These are phyloP conservation scores for Alternaria incomplexa DNA, from an alignment of 2,329 filamentous ascomycete genomes.

Conservation along the genomic window DNA sequence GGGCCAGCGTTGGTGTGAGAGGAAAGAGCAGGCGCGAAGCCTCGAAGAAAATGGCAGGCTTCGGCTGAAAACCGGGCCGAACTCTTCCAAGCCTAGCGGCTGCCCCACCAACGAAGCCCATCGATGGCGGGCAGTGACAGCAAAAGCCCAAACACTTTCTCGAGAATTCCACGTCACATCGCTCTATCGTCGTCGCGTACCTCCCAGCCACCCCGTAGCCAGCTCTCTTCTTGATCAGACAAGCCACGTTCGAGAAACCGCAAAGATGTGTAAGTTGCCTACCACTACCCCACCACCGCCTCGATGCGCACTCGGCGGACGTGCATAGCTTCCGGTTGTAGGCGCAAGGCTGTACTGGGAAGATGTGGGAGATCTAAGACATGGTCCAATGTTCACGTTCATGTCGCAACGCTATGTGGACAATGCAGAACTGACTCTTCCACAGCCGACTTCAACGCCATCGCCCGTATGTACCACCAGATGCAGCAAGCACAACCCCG, in stretches of 20 bases:
- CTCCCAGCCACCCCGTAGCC: not conserved
- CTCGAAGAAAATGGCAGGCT: conserved; percentile 19
- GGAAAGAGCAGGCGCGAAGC: conserved; percentile 18
- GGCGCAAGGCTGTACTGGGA: not conserved
- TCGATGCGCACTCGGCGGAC: conserved; percentile 3
- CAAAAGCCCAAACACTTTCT: conserved; percentile 29
- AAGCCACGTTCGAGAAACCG: not conserved
- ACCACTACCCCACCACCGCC: conserved; percentile 9
- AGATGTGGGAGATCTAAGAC: not conserved
- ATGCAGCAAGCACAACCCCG: not conserved
- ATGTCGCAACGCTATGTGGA: not conserved
- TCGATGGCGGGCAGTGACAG: conserved; percentile 26
- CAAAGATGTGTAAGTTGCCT: conserved; percentile 19
- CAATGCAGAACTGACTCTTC: not conserved
- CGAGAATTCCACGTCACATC: conserved; percentile 12
- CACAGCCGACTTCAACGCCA: conserved; percentile 19
- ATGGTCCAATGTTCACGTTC: not conserved
- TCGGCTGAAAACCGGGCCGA: conserved; percentile 31
- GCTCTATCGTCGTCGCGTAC: conserved; percentile 13
- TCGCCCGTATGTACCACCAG: conserved; percentile 15
- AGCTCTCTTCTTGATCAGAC: not conserved
- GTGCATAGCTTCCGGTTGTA: not conserved
- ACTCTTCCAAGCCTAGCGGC: conserved; percentile 7
- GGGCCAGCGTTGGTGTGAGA: conserved; percentile 7
- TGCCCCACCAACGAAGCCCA: conserved; percentile 38